A percentile compares a stretch with the other conserved stretches of the same genome.
phyloP scores from a whole-genome alignment of 306 rosid genomes.

The Sesbania bispinosa region DNA sequence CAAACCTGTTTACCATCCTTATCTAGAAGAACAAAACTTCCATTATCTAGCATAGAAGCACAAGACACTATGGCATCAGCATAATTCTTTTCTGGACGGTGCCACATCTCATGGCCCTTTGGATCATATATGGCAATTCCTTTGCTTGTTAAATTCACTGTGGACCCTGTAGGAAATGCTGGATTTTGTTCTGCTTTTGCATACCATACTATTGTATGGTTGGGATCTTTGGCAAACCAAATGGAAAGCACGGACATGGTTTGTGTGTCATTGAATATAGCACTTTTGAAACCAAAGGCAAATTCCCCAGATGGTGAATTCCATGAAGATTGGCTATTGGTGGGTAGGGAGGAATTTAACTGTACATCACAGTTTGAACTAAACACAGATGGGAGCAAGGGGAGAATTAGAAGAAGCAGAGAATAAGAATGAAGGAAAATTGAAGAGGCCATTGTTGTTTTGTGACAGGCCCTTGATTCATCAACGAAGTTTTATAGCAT shows the following conservation, averaged over 20 bases:
- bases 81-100: neutral
- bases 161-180: neutral
- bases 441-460: neutral
- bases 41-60: no score
- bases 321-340: neutral
- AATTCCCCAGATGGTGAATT: conserved; percentile 2
- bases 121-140: conserved; percentile 1
- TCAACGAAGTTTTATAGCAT: neutral
- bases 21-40: no score
- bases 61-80: no score
- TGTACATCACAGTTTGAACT: neutral
- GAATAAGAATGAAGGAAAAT: neutral
- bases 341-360: neutral
- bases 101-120: neutral
- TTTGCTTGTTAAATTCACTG: neutral
- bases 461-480: neutral
- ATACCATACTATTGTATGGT: conserved; percentile 28
- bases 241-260: conserved; percentile 14
- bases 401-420: neutral
- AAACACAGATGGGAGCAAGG: neutral
- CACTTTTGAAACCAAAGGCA: neutral
- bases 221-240: conserved; percentile 14
- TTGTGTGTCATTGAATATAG: neutral
- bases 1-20: no score
- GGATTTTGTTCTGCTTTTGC: conserved; percentile 6